Percentiles rank a stretch among this genome's conserved stretches.
These are phyloP conservation scores for Neonectria punicea DNA, from an alignment of 2,329 filamentous ascomycete genomes.

Conservation along the genomic window DNA sequence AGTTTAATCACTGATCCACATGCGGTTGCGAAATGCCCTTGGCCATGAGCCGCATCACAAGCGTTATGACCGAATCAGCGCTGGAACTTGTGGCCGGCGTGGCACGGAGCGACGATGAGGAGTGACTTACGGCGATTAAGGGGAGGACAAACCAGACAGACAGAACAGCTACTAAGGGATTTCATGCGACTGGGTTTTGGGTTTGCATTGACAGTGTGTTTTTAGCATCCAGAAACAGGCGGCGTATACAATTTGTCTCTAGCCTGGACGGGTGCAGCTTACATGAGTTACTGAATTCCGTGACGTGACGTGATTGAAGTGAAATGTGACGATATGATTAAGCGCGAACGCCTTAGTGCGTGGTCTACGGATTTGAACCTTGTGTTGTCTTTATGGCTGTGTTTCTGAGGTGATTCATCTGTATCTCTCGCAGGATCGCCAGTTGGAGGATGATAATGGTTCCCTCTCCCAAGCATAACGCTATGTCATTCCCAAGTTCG, in stretches of 20 bases:
- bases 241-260: slow-evolving; percentile 47
- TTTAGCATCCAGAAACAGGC: slow-evolving; percentile 46
- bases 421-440: not conserved
- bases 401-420: not conserved
- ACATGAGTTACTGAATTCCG: not conserved
- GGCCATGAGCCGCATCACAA: slow-evolving; percentile 28
- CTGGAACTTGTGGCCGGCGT: slow-evolving; percentile 37
- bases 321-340: slow-evolving; percentile 1
- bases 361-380: not conserved
- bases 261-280: slow-evolving; percentile 13
- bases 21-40: slow-evolving; percentile 38
- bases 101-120: slow-evolving; percentile 41
- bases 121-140: slow-evolving; percentile 36
- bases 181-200: slow-evolving; percentile 52
- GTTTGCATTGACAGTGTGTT: slow-evolving; percentile 51
- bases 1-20: slow-evolving; percentile 41
- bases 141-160: slow-evolving; percentile 50
- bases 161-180: slow-evolving; percentile 51
- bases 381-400: too few species aligned
- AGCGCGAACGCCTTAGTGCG: not conserved
- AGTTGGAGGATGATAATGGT: not conserved
- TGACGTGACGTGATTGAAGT: not conserved
- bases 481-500: not conserved
- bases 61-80: slow-evolving; percentile 32
- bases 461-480: not conserved